Percentiles rank a stretch among this genome's conserved stretches.
Evolutionary conservation across 768 basidiomycete species (phyloP).

Genomic region (Suillus luteus): DNA sequence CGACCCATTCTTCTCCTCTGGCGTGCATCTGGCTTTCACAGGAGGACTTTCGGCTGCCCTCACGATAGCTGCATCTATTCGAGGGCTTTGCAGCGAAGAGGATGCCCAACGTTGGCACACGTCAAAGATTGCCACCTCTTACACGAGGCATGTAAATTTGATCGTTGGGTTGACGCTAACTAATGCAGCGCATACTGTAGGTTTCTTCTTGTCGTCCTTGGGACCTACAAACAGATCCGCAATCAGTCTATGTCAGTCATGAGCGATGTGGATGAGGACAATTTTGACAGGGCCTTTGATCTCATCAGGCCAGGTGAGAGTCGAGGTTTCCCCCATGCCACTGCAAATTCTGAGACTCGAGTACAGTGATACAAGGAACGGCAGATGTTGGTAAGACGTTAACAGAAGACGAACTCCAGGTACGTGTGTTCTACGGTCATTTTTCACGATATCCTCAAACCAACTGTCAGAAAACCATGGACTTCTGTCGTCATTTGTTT

Average conservation of each 20-base stretch:
- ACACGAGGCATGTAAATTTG: constrained; percentile 47
- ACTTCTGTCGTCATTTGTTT: no score
- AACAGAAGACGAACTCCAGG: no score
- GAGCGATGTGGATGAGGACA: no score
- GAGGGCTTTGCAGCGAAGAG: constrained; percentile 34
- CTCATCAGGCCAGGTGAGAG: no score
- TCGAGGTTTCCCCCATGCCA: no score
- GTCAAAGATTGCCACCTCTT: constrained; percentile 55
- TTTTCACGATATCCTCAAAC: no score
- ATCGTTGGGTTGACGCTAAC: not conserved
- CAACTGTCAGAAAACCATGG: no score
- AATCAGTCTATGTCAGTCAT: constrained; percentile 51
- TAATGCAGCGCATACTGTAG: not conserved
- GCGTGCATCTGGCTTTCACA: constrained; percentile 61
- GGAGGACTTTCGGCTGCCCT: constrained; percentile 60
- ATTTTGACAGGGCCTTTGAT: no score
- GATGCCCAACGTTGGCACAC: constrained; percentile 56
- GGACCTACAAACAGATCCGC: constrained; percentile 72
- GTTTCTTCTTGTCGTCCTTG: constrained; percentile 69
- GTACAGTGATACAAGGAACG: no score
- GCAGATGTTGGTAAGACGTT: no score
- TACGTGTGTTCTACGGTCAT: no score
- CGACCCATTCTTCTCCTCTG: constrained; percentile 44
- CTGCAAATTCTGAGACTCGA: no score
- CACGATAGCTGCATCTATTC: constrained; percentile 51